Evolutionary conservation across 768 basidiomycete genomes (phyloP).

Genomic region (Naganishia antarctica): DNA sequence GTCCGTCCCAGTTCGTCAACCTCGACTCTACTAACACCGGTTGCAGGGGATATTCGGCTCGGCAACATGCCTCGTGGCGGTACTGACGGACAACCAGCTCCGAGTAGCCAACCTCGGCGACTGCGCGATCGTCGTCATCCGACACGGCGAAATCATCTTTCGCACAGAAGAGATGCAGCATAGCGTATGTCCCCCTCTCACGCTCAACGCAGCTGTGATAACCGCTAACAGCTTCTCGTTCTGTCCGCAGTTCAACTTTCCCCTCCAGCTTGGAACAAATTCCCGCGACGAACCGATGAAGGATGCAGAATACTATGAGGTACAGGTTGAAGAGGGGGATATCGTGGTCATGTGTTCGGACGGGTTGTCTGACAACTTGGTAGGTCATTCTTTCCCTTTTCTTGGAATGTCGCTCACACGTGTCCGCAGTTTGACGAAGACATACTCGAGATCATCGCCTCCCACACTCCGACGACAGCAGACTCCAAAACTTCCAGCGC

Average conservation of each 20-base stretch:
- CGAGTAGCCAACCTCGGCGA: constrained; percentile 48
- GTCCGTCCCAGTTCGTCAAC: constrained; percentile 22
- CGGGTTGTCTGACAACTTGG: constrained; percentile 49
- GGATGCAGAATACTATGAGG: constrained; percentile 61
- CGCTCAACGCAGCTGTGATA: constrained; percentile 56
- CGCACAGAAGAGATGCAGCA: constrained; percentile 92
- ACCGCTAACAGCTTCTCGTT: constrained; percentile 46
- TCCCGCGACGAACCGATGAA: constrained; percentile 59
- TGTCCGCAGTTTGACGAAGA: constrained; percentile 46
- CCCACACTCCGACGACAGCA: constrained; percentile 41
- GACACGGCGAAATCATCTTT: constrained; percentile 69
- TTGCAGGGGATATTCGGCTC: constrained; percentile 54
- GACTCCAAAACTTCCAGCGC: too few species aligned
- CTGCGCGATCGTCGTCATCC: constrained; percentile 75
- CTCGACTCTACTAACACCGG: not conserved
- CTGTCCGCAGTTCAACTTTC: constrained; percentile 56
- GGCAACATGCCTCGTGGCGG: constrained; percentile 52
- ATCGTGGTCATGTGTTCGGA: constrained; percentile 48
- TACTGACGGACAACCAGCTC: constrained; percentile 46
- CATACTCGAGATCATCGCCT: constrained; percentile 46
- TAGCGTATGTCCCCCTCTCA: constrained; percentile 56
- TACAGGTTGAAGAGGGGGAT: constrained; percentile 51
- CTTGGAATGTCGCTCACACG: not conserved
- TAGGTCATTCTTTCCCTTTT: constrained; percentile 27
- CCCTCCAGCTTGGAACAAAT: constrained; percentile 49